Percentiles rank a stretch among this genome's conserved stretches.
These are phyloP conservation scores for Anthostomella pinea DNA, from an alignment of 2,329 filamentous ascomycete species.

Conservation along the genomic window DNA sequence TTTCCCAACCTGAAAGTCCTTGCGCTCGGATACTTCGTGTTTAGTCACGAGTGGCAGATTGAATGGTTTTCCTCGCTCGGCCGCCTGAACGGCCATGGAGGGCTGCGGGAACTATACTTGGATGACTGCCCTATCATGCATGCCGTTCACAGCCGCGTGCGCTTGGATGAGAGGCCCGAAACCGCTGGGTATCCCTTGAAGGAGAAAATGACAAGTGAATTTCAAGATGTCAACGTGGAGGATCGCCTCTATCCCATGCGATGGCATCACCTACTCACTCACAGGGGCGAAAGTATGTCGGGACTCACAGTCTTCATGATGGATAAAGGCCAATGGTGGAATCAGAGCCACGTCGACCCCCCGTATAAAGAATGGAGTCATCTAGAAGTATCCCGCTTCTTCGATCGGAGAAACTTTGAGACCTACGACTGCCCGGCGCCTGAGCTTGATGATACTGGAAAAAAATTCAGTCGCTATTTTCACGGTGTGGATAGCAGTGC, in stretches of 20 bases:
- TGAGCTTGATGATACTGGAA: too few relatives aligned
- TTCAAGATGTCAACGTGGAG: too few relatives aligned
- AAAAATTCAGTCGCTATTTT: too few relatives aligned
- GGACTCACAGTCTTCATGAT: slow-evolving; percentile 3
- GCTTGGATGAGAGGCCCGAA: slow-evolving; percentile 3
- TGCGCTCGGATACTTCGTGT: slow-evolving; percentile 39
- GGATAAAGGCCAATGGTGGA: not conserved
- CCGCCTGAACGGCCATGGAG: slow-evolving; percentile 19
- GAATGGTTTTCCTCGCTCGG: slow-evolving; percentile 43
- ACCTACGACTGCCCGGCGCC: too few relatives aligned
- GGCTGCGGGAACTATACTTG: slow-evolving; percentile 40
- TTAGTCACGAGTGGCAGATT: slow-evolving; percentile 44
- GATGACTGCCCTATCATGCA: slow-evolving; percentile 40
- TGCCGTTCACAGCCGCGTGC: not conserved
- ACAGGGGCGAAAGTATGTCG: slow-evolving; percentile 1
- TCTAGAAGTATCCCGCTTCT: too few relatives aligned
- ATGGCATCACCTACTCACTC: slow-evolving; percentile 3
- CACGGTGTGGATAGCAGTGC: too few relatives aligned
- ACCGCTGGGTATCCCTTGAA: not conserved
- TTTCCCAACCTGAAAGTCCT: slow-evolving; percentile 40
- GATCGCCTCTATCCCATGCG: slow-evolving; percentile 1
- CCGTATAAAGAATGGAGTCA: not conserved
- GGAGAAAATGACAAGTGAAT: too few relatives aligned
- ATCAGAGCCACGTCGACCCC: too few relatives aligned
- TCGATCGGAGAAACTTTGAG: too few relatives aligned